Evolutionary conservation across 495 filamentous ascomycete species (phyloP), one percentile per base, ranked within the genome.

Genomic region (Neurospora pannonica): DNA sequence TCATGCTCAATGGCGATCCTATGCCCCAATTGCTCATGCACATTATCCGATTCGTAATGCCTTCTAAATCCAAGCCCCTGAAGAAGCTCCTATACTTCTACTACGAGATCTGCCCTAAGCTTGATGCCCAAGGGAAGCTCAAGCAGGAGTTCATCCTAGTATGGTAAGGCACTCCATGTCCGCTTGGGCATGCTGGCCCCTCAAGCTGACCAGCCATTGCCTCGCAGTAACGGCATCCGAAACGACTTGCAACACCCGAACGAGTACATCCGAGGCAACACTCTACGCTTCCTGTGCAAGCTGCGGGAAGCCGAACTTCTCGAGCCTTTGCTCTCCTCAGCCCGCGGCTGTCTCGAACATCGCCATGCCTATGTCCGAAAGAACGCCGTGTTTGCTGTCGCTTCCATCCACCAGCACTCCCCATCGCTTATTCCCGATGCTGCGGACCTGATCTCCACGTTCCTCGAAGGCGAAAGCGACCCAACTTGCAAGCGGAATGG

Each of bases 141-240:
- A 97, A 97, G 88, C 96, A 98, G 84, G 97, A 99, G 88, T 97
- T 97, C 92, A 98, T 99, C 82, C 87, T 99, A 79, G 97, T 99
- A 77, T 98, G 97, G 96, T 98, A 88, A 83, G 91, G 67, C 38
- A 46, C 80, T 74, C 24, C 67, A 17, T 62, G 54, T 62, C 42
- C 54, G 19, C 43, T 38, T 13, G 28, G 38, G 24, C n/a, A 46
- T 1, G 8, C 34, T 37, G 11, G 15, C 15, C 37, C 38, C 36
- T 6, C 37, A 39, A 71, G 71, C 77, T 81, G 71, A 81, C 74
- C 69, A 40, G 37, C 34, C 36, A 43, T 60, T 62, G 74, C 54
- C 3, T 67, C 28, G 54, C 78, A 98, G 95, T 83, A 98, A 99
- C 82, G 96, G 95, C 76, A 99, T 99, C 78, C 90, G 95, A 79